Percentiles rank a stretch among this genome's conserved stretches.
Conservation (phyloP, 306 rosid genomes). For the Astragalus glycyphyllos region DNA sequence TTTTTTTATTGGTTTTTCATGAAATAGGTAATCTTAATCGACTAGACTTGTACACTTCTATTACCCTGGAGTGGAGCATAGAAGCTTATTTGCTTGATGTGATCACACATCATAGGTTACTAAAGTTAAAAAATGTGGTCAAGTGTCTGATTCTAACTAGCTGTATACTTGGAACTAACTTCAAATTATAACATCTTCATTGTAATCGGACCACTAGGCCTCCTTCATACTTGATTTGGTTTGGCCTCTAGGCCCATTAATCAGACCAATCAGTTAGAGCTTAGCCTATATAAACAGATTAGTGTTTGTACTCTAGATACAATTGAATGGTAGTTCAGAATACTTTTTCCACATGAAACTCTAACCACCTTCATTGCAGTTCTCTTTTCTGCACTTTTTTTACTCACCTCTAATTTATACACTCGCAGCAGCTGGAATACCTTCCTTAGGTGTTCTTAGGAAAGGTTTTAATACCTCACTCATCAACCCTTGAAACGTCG, state of each 20-base stretch:
- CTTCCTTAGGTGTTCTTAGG: too few relatives aligned
- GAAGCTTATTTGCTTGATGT: constrained; percentile 35
- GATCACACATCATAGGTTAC: constrained; percentile 11
- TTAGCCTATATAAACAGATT: too few relatives aligned
- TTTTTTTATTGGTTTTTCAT: constrained; percentile 23
- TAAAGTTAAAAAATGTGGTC: constrained; percentile 3
- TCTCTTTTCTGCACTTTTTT: too few relatives aligned
- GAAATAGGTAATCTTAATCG: constrained; percentile 14
- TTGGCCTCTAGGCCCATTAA: not conserved
- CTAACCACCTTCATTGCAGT: too few relatives aligned
- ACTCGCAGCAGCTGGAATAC: too few relatives aligned
- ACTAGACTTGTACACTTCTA: constrained; percentile 9
- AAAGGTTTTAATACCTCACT: too few relatives aligned
- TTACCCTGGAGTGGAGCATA: constrained; percentile 1
- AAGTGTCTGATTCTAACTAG: not conserved
- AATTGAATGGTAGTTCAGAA: too few relatives aligned
- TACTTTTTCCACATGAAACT: too few relatives aligned
- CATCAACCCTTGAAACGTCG: too few relatives aligned
- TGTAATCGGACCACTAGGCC: constrained; percentile 4
- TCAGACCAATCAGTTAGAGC: too few relatives aligned
- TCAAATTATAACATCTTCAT: not conserved
- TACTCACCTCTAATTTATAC: too few relatives aligned
- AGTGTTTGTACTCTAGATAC: too few relatives aligned
- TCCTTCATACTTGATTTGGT: constrained; percentile 24
- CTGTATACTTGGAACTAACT: constrained; percentile 23